Base-by-base conservation (phyloP, 2,329 filamentous ascomycete genomes). In the Stachybotrys chlorohalonatus region DNA sequence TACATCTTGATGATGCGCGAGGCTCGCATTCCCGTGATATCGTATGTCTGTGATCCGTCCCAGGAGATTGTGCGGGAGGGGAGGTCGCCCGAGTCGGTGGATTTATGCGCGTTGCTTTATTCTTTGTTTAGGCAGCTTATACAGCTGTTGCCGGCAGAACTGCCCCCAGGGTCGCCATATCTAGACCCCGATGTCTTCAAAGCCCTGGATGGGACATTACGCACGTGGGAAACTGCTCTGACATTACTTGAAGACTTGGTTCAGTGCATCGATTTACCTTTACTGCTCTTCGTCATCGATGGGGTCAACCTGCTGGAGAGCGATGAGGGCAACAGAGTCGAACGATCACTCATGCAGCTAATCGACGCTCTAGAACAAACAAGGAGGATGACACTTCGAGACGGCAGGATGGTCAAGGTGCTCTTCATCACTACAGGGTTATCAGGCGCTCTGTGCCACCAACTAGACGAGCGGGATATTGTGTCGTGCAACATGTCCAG, bases 71-170 rank as follows among this genome's bases (percentile, higher is more conserved):
- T 56, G 9, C 54, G 55, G 5, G 30, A 47, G 11, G 31, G 52
- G 16, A 55, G 59, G 36, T 57, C 53, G 11, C 46, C 52, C 7
- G 57, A 60, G 39, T 52, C 59, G 3, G 51, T 58, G 17, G 56
- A 57, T 24, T 51, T 60, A 2, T 54, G 46, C 1, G 56, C 56
- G 3, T 15, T 58, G 6, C 50, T 58, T 1, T 58, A 55, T 31
- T 42, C 55, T 6, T 49, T 59, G 53, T 58, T 58, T 8, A 53
- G 56, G n/a, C 58, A 59, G 48, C 31, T 58, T 15, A 17, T 58
- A 39, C 52, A 59, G 24, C 31, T 59, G 3, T 31, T 58, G 7
- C 58, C 58, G 13, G 30, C 52, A 5, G 45, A 54, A 3, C 8
- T 51, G 30, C 30, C 49, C 11, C 13, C 49, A 13, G 13, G 30